Conservation (phyloP, 2,329 filamentous ascomycete genomes). For the Davidsoniella australis region DNA sequence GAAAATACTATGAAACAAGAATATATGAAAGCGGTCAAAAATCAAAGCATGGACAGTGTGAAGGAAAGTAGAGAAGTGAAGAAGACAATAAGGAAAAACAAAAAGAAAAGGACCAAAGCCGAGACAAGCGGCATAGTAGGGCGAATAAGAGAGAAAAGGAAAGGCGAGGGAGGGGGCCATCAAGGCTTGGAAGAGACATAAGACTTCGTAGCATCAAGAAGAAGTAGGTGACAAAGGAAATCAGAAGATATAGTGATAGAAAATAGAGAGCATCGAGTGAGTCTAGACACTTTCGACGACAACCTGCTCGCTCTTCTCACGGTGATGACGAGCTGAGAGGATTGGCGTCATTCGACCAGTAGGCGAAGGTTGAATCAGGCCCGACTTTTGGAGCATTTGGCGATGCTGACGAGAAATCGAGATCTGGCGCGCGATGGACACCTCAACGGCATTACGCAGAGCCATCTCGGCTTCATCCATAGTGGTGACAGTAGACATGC, state of each 20-base stretch:
- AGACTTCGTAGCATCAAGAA: constrained; percentile 4
- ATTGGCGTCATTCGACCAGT: constrained; percentile 12
- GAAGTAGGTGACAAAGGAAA: constrained; percentile 8
- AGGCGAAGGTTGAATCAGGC: constrained; percentile 10
- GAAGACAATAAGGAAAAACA: background rate
- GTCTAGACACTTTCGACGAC: constrained; percentile 5
- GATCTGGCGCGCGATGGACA: constrained; percentile 52
- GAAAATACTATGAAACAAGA: background rate
- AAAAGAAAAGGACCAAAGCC: background rate
- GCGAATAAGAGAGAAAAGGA: background rate
- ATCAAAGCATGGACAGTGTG: background rate
- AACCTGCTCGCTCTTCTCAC: constrained; percentile 24
- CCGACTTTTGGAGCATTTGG: constrained; percentile 27
- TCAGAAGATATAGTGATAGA: background rate
- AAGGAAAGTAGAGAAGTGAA: background rate
- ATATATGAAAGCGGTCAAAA: background rate
- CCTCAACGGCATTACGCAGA: constrained; percentile 39
- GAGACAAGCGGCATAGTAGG: no score
- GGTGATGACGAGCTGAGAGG: constrained; percentile 18
- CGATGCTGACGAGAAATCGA: constrained; percentile 46
- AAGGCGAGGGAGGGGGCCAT: background rate
- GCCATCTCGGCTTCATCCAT: constrained; percentile 25
- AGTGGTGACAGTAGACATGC: constrained; percentile 19
- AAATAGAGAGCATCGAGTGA: background rate
- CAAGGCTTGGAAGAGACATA: background rate